Evolutionary conservation across 2,329 filamentous ascomycete genomes (phyloP).

Genomic region (Fusarium napiforme): DNA sequence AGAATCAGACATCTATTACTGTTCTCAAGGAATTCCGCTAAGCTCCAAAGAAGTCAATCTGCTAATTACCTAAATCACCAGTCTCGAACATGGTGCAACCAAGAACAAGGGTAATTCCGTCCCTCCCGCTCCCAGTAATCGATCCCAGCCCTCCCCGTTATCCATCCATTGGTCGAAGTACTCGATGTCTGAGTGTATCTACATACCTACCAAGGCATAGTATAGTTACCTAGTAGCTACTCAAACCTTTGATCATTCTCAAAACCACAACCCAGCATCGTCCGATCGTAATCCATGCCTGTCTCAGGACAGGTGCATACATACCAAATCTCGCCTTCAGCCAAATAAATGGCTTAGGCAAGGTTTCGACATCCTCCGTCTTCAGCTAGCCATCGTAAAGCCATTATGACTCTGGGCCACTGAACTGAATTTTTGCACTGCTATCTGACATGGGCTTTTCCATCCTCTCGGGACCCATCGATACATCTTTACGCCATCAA

Average conservation of each 20-base stretch:
- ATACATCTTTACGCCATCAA: constrained; percentile 2
- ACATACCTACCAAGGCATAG: not conserved
- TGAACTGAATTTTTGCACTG: constrained; percentile 18
- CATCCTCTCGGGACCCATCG: not conserved
- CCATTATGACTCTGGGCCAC: constrained; percentile 1
- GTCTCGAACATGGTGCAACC: not conserved
- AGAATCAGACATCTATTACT: not conserved
- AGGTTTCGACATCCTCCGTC: constrained; percentile 18
- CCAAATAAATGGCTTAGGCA: constrained; percentile 9
- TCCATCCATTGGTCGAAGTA: not conserved
- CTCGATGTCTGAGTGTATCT: not conserved
- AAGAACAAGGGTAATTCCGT: constrained; percentile 16
- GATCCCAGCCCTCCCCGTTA: not conserved
- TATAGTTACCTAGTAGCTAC: not conserved
- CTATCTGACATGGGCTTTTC: constrained; percentile 10
- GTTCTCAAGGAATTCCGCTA: not conserved
- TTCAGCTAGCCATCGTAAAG: constrained; percentile 15
- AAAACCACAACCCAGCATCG: not conserved
- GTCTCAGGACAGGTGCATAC: not conserved
- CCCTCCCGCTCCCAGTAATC: not conserved
- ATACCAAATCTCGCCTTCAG: constrained; percentile 4
- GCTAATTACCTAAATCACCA: not conserved
- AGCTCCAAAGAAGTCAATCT: not conserved
- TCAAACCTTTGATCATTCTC: not conserved
- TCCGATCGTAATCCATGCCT: not conserved